These are phyloP conservation scores for Trichomonas gallinae DNA, from an alignment of 208 protist species.

Conservation along the genomic window DNA sequence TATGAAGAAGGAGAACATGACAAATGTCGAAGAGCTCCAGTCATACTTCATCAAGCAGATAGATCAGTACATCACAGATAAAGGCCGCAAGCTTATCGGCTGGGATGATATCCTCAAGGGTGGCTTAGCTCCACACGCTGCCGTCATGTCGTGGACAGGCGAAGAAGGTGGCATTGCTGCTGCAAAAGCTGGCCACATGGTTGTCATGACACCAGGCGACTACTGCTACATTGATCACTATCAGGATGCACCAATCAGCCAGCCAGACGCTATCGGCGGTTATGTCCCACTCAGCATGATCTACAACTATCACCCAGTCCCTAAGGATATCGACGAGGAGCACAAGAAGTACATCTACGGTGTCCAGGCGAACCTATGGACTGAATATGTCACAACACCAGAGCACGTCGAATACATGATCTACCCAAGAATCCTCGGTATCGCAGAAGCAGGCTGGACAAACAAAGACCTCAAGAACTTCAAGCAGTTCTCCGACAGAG, in stretches of 20 bases:
- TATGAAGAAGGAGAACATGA: not conserved
- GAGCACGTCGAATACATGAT: not conserved
- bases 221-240: not conserved
- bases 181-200: not conserved
- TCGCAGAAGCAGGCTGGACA: not conserved
- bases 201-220: not conserved
- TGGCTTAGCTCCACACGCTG: not conserved
- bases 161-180: not conserved
- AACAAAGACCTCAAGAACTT: not conserved
- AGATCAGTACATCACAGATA: not conserved
- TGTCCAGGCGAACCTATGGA: not conserved
- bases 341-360: not conserved
- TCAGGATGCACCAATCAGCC: not conserved
- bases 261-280: not conserved
- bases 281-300: not conserved
- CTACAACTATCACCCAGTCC: not conserved
- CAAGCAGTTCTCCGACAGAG: not conserved
- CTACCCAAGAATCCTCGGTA: not conserved
- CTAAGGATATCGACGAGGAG: not conserved
- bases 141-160: not conserved
- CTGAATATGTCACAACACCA: not conserved
- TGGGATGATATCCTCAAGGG: conserved; percentile 15
- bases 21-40: not conserved
- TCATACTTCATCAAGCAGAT: not conserved
- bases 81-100: not conserved